Conservation (phyloP, 495 filamentous ascomycete species). For the Aspergillus kassunensis region DNA sequence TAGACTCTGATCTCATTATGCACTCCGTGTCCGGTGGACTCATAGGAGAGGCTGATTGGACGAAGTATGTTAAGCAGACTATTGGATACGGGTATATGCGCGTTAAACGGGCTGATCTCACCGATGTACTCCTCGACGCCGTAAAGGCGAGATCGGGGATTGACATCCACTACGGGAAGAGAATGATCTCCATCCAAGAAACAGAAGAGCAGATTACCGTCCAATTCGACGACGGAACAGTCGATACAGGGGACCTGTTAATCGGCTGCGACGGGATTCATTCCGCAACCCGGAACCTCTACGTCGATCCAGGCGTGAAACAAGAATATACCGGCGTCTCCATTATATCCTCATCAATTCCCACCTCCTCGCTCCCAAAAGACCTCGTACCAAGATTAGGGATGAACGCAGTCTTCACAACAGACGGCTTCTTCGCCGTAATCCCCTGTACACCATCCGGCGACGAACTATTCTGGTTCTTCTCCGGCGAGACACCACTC, state of each 20-base stretch:
- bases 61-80: background rate
- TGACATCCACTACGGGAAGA: conserved; percentile 21
- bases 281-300: conserved; percentile 29
- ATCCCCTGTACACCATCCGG: conserved; percentile 27
- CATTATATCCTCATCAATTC: conserved; percentile 43
- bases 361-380: conserved; percentile 13
- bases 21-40: conserved; percentile 28
- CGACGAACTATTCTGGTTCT: conserved; percentile 29
- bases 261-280: conserved; percentile 59
- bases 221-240: conserved; percentile 27
- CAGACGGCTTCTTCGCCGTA: conserved; percentile 47
- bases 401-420: conserved; percentile 42
- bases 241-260: conserved; percentile 43
- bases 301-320: conserved; percentile 26
- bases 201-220: conserved; percentile 14
- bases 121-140: conserved; percentile 24
- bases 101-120: conserved; percentile 28
- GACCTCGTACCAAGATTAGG: conserved; percentile 13
- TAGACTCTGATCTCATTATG: conserved; percentile 21
- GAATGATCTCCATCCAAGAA: conserved; percentile 18
- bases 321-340: conserved; percentile 33
- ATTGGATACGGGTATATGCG: conserved; percentile 35
- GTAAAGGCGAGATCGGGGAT: conserved; percentile 21
- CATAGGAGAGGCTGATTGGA: conserved; percentile 19
- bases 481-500: conserved; percentile 20